These are phyloP conservation scores for Verticillium zaregamsianum DNA, from an alignment of 2,329 filamentous ascomycete genomes.

Conservation along the genomic window DNA sequence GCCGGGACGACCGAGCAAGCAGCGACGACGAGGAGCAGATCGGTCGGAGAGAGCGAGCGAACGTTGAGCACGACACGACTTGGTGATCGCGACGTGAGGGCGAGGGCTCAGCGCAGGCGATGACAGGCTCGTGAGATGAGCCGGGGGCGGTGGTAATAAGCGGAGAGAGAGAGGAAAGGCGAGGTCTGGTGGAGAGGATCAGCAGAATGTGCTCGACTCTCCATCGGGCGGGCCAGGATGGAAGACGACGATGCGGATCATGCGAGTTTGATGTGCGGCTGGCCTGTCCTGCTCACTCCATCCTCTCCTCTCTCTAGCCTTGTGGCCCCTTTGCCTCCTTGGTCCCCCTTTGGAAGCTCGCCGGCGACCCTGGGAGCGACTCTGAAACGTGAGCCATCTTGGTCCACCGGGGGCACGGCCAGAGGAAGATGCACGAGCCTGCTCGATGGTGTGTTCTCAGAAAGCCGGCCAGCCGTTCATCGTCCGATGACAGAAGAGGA, in stretches of 20 bases:
- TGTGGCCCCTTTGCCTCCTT: not conserved
- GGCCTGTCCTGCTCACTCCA: not conserved
- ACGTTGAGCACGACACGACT: not conserved
- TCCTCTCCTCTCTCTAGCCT: not conserved
- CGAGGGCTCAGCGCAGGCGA: not conserved
- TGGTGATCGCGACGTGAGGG: not conserved
- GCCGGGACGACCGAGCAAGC: not conserved
- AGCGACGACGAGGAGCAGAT: not conserved
- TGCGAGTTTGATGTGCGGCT: not conserved
- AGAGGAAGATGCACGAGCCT: not conserved
- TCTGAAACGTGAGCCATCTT: not conserved
- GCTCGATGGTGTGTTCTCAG: not conserved
- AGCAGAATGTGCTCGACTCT: not conserved
- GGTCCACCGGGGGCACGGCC: not conserved
- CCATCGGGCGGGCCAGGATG: not conserved
- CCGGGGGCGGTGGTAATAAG: not conserved
- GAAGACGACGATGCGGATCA: not conserved
- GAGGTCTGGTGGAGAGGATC: not conserved
- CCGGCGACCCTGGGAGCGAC: not conserved
- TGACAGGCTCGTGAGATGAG: not conserved
- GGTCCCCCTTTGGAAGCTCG: not conserved
- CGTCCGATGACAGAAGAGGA: not conserved
- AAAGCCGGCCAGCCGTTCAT: not conserved
- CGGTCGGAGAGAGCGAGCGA: not conserved
- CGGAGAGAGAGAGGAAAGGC: not conserved